Evolutionary conservation across 2,329 filamentous ascomycete genomes (phyloP).

Genomic region (Fusarium sp.): DNA sequence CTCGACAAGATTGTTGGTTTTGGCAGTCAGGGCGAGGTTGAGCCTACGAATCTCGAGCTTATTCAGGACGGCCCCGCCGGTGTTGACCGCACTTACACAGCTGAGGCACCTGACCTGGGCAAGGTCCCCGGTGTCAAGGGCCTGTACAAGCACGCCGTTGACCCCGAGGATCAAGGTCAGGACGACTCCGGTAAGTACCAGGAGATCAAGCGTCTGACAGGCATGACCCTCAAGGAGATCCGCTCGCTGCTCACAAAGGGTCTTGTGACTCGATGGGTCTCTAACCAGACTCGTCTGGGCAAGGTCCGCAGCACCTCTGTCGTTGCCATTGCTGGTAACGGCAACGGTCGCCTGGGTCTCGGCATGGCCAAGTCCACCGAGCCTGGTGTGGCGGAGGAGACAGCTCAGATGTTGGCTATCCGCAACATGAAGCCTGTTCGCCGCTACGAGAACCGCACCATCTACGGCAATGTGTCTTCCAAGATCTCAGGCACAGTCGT

Average conservation of each 20-base stretch:
- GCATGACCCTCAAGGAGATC: constrained; percentile 66
- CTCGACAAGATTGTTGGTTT: constrained; percentile 52
- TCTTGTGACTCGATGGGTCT: constrained; percentile 79
- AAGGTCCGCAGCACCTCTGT: constrained; percentile 85
- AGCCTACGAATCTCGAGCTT: constrained; percentile 54
- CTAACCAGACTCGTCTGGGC: constrained; percentile 95
- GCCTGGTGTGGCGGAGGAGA: constrained; percentile 71
- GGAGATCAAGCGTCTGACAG: constrained; percentile 67
- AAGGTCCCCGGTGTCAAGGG: constrained; percentile 66
- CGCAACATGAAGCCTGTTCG: constrained; percentile 93
- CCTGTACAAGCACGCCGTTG: constrained; percentile 61
- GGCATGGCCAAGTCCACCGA: constrained; percentile 92
- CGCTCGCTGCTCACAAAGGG: constrained; percentile 73
- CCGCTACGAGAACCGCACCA: constrained; percentile 91
- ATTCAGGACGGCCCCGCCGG: constrained; percentile 55
- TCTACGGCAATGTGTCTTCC: constrained; percentile 83
- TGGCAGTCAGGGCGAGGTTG: constrained; percentile 50
- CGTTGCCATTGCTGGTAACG: constrained; percentile 87
- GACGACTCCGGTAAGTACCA: constrained; percentile 65
- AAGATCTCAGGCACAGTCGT: constrained; percentile 93
- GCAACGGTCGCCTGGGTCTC: constrained; percentile 85
- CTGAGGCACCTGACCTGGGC: constrained; percentile 63
- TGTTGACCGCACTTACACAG: constrained; percentile 54
- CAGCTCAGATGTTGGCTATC: constrained; percentile 85
- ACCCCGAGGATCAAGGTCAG: constrained; percentile 63